phyloP scores from a whole-genome alignment of 2,329 filamentous ascomycete species.

The Diplodia intermedia region DNA sequence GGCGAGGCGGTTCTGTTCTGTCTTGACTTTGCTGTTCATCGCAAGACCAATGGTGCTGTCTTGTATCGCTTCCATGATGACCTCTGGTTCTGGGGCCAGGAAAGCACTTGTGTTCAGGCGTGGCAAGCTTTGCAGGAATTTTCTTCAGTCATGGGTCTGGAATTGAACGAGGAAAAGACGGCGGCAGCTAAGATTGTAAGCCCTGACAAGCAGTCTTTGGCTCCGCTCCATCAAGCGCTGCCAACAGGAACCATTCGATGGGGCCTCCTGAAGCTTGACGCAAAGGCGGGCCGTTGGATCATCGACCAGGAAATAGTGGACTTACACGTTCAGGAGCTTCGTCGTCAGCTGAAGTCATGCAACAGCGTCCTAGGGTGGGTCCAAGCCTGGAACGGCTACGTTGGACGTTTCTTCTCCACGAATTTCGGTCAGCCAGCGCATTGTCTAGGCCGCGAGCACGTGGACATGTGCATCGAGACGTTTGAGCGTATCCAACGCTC shows the following conservation, averaged over 20 bases:
- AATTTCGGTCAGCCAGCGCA: constrained; percentile 64
- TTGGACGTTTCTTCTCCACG: constrained; percentile 62
- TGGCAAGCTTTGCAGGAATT: constrained; percentile 67
- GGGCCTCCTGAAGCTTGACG: constrained; percentile 66
- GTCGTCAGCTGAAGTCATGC: constrained; percentile 62
- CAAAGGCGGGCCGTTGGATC: constrained; percentile 60
- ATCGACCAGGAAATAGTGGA: constrained; percentile 67
- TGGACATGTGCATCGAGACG: constrained; percentile 62
- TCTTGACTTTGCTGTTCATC: constrained; percentile 70
- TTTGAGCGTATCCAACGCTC: constrained; percentile 60
- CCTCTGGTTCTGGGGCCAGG: constrained; percentile 70
- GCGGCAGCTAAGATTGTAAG: constrained; percentile 56
- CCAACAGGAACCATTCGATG: constrained; percentile 63
- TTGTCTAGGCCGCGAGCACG: constrained; percentile 62
- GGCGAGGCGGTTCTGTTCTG: constrained; percentile 69
- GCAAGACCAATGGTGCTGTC: constrained; percentile 59
- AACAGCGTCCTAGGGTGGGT: constrained; percentile 66
- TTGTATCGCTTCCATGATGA: constrained; percentile 70
- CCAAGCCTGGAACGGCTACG: constrained; percentile 66
- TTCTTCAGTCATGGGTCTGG: constrained; percentile 61
- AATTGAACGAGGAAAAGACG: constrained; percentile 65
- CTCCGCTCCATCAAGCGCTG: constrained; percentile 46
- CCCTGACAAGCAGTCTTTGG: constrained; percentile 36
- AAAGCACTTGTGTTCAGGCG: constrained; percentile 60
- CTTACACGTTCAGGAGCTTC: constrained; percentile 65